phyloP scores from a whole-genome alignment of 768 basidiomycete genomes.

The Leccinum subtestaceum region DNA sequence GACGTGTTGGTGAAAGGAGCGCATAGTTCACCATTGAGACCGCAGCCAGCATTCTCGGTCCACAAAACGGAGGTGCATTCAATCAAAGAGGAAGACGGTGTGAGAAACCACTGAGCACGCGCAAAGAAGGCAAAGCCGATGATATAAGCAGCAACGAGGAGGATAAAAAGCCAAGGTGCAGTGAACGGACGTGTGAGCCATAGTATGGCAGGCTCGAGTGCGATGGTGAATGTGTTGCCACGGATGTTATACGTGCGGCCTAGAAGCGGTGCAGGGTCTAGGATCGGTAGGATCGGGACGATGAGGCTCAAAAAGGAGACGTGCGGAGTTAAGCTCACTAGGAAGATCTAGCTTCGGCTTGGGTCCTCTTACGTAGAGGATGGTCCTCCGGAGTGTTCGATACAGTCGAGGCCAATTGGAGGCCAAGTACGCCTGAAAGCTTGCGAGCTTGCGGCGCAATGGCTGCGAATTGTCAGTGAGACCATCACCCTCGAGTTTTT shows the following conservation, averaged over 20 bases:
- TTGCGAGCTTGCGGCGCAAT: background rate
- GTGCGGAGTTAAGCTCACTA: constrained; percentile 29
- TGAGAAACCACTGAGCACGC: constrained; percentile 69
- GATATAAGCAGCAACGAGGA: constrained; percentile 62
- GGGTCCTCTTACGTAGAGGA: constrained; percentile 55
- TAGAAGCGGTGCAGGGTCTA: constrained; percentile 56
- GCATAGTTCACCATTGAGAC: constrained; percentile 65
- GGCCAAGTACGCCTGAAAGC: constrained; percentile 8
- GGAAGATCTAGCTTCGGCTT: constrained; percentile 52
- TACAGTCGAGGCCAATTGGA: constrained; percentile 23
- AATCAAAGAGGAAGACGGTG: constrained; percentile 59
- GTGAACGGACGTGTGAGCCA: constrained; percentile 52
- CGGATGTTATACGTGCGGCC: constrained; percentile 44
- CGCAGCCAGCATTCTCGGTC: constrained; percentile 66
- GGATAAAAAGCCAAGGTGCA: constrained; percentile 49
- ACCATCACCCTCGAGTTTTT: constrained; percentile 1
- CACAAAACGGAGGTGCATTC: constrained; percentile 72
- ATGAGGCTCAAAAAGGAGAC: background rate
- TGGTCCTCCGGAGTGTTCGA: background rate
- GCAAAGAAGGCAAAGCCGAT: constrained; percentile 70
- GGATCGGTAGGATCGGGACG: background rate
- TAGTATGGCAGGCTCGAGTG: constrained; percentile 55
- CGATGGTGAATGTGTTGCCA: constrained; percentile 36
- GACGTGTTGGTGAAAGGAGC: constrained; percentile 58
- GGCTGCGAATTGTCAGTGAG: background rate